Percentiles rank a stretch among this genome's conserved stretches.
phyloP scores from a whole-genome alignment of 495 filamentous ascomycete species.

The Penicillium malachiteum region DNA sequence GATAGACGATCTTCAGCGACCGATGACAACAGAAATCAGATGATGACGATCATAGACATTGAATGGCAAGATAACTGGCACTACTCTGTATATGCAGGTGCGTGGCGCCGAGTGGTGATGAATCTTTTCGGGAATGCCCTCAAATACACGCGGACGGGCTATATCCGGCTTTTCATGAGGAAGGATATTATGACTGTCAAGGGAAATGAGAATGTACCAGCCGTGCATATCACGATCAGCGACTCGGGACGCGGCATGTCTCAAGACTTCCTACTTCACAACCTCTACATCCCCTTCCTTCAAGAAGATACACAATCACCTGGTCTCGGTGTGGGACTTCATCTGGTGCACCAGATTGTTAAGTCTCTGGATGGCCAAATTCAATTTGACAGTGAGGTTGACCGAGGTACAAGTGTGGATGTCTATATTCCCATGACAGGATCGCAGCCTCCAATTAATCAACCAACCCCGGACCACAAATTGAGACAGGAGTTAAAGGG shows the following conservation, averaged over 20 bases:
- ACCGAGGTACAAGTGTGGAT: conserved; percentile 58
- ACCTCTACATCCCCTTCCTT: conserved; percentile 67
- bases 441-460: background rate
- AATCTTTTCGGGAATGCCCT: conserved; percentile 73
- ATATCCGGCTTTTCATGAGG: conserved; percentile 15
- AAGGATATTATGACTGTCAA: conserved; percentile 11
- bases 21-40: conserved; percentile 15
- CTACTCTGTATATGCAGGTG: conserved; percentile 59
- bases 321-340: conserved; percentile 70
- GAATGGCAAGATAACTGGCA: conserved; percentile 51
- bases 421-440: conserved; percentile 32
- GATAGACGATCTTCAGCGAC: background rate
- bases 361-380: conserved; percentile 59
- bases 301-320: conserved; percentile 66
- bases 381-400: conserved; percentile 54
- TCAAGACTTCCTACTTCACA: conserved; percentile 63
- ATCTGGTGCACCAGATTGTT: conserved; percentile 66
- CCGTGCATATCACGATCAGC: conserved; percentile 50
- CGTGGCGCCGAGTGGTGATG: conserved; percentile 65
- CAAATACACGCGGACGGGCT: conserved; percentile 63
- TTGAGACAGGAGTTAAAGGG: conserved; percentile 18
- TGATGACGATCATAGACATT: conserved; percentile 52
- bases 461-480: conserved; percentile 1
- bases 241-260: conserved; percentile 72
- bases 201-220: conserved; percentile 16